Base-by-base conservation (phyloP, 108 stramenopile genomes). In the Nitzschia putrida region DNA sequence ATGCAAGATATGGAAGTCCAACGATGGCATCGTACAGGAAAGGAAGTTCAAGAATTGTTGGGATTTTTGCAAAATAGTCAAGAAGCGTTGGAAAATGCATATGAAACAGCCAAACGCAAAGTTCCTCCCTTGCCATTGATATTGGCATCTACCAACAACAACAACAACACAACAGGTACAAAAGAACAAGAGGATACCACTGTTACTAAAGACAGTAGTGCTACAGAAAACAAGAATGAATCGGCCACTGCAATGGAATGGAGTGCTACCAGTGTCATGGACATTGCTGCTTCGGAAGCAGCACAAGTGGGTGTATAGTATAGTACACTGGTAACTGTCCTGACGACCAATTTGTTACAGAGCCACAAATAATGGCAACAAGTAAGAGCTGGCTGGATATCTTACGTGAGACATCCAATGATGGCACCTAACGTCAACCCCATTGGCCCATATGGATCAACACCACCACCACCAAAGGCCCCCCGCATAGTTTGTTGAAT, bases 41-140 rank as follows among this genome's bases (percentile, higher is more conserved):
- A 21, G 8, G 77, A 84, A 78, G 71, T 77, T 20, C 57, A 70
- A 29, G 76, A 80, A 53, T 42, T 80, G 9, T n/a, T n/a, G n/a
- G n/a, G n/a, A n/a, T n/a, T n/a, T n/a, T 38, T 77, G 8, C 54
- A 51, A 8, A 75, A 29, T 26, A 58, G 69, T 52, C 57, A 58
- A 59, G 57, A 16, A 14, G 38, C 39, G 22, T 44, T 78, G 37
- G 55, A 59, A 51, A 53, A 72, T 21, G 45, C 73, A 0, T 58
- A 52, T 39, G 34, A 60, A 18, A 37, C 38, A 26, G 77, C 77
- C 18, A n/a, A 44, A 21, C 68, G 43, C 42, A 74, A 77, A 38
- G 49, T 68, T 16, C 77, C 77, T 2, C 77, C 77, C 11, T 25
- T 72, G 37, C 71, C 65, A 43, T 58, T 51, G 11, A 21, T 38